These are phyloP conservation scores for Litchi chinensis DNA, from an alignment of 345 rosid genomes.

Conservation along the genomic window DNA sequence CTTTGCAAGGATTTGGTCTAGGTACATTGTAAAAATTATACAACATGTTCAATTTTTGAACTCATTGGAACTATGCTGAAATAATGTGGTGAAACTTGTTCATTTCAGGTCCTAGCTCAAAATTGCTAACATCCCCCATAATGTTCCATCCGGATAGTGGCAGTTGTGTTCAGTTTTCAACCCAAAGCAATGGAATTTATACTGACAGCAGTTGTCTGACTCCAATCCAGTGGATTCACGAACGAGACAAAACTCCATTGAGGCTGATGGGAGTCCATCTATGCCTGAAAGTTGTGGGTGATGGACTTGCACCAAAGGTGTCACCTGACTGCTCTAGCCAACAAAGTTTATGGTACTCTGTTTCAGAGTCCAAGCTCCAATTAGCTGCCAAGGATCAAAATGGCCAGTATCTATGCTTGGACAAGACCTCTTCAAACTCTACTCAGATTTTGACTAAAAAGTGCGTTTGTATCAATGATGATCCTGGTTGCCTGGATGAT, in stretches of 20 bases:
- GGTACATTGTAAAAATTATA: background rate
- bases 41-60: background rate
- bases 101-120: conserved; percentile 38
- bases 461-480: conserved; percentile 38
- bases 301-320: conserved; percentile 29
- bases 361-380: conserved; percentile 37
- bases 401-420: conserved; percentile 36
- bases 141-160: background rate
- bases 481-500: conserved; percentile 26
- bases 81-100: background rate
- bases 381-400: conserved; percentile 29
- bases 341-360: conserved; percentile 27
- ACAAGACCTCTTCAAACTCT: conserved; percentile 26
- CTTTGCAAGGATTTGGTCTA: conserved; percentile 11
- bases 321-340: conserved; percentile 23
- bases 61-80: background rate
- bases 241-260: conserved; percentile 22
- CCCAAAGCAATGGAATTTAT: background rate
- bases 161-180: background rate
- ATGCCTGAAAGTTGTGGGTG: conserved; percentile 31
- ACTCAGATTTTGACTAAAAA: conserved; percentile 22
- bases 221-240: background rate
- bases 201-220: background rate
- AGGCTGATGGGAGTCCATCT: conserved; percentile 19
- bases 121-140: conserved; percentile 9